Evolutionary conservation across 2,329 filamentous ascomycete species (phyloP).

Genomic region (Raffaelea albimanens): DNA sequence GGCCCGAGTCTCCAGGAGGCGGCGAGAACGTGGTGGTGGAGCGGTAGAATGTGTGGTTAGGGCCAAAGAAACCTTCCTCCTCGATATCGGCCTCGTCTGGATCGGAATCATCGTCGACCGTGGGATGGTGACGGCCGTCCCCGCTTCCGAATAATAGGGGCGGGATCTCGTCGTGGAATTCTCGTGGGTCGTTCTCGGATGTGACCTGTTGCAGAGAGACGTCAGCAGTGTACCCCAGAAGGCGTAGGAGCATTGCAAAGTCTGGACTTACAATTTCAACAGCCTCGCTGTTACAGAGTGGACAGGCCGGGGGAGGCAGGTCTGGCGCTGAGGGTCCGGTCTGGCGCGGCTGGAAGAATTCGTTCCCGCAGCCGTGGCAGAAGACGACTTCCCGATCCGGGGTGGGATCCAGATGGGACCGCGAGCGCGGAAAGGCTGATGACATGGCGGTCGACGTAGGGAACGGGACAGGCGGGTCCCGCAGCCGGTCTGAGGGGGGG

Average conservation of each 20-base stretch:
- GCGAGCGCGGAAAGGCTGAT: conserved; percentile 3
- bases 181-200: conserved; percentile 53
- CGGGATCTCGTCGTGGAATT: conserved; percentile 11
- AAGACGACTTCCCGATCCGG: conserved; percentile 62
- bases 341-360: conserved; percentile 73
- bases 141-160: neutral
- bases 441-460: conserved; percentile 9
- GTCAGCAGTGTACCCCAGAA: no score
- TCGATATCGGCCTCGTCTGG: conserved; percentile 52
- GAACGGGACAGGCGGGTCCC: no score
- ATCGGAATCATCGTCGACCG: conserved; percentile 29
- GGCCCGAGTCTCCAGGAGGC: neutral
- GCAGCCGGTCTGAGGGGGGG: conserved; percentile 35
- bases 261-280: conserved; percentile 79
- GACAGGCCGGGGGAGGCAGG: conserved; percentile 61
- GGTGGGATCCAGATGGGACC: conserved; percentile 43
- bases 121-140: conserved; percentile 10
- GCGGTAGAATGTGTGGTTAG: conserved; percentile 25
- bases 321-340: conserved; percentile 44
- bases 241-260: no score
- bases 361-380: conserved; percentile 71
- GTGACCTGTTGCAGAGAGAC: conserved; percentile 31
- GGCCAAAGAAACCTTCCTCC: conserved; percentile 31
- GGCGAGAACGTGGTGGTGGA: neutral
- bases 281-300: conserved; percentile 66